Conservation (phyloP, 352 stramenopile genomes). For the Thraustotheca clavata region DNA sequence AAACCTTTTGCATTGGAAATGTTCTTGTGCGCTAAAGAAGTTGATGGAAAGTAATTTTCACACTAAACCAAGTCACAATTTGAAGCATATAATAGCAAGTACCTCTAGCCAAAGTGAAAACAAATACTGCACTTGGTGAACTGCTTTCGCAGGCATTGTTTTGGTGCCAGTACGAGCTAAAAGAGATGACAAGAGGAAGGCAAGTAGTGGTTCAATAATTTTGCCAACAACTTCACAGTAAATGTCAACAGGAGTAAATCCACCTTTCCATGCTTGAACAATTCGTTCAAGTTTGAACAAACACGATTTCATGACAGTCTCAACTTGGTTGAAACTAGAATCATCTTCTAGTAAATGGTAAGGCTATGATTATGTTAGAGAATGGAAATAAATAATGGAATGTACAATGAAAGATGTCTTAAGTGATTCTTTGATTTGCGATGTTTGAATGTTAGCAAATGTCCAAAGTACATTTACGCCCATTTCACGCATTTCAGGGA, state of each 20-base stretch:
- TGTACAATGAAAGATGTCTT: slow-evolving; percentile 11
- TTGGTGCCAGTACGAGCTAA: slow-evolving; percentile 23
- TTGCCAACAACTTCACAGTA: slow-evolving; percentile 46
- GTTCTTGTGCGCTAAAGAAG: slow-evolving; percentile 42
- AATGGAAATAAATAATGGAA: background rate
- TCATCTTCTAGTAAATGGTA: slow-evolving; percentile 36
- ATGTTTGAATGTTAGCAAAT: slow-evolving; percentile 32
- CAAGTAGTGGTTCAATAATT: slow-evolving; percentile 50
- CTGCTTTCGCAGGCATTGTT: background rate
- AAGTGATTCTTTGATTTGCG: slow-evolving; percentile 37
- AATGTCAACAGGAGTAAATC: slow-evolving; percentile 31
- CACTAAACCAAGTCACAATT: slow-evolving; percentile 31
- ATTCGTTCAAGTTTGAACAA: slow-evolving; percentile 64
- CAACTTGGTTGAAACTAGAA: slow-evolving; percentile 29
- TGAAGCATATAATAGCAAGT: background rate
- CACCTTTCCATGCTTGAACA: slow-evolving; percentile 53
- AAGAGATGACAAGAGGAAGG: slow-evolving; percentile 34
- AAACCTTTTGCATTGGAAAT: slow-evolving; percentile 25
- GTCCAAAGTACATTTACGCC: slow-evolving; percentile 45
- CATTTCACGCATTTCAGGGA: slow-evolving; percentile 49
- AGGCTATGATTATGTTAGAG: slow-evolving; percentile 23
- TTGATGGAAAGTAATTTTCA: slow-evolving; percentile 41
- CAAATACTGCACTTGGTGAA: slow-evolving; percentile 15
- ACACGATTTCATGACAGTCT: slow-evolving; percentile 44
- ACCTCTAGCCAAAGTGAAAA: slow-evolving; percentile 5